These are phyloP conservation scores for Omphalotus guepiniiformis DNA, from an alignment of 768 basidiomycete species.

Conservation along the genomic window DNA sequence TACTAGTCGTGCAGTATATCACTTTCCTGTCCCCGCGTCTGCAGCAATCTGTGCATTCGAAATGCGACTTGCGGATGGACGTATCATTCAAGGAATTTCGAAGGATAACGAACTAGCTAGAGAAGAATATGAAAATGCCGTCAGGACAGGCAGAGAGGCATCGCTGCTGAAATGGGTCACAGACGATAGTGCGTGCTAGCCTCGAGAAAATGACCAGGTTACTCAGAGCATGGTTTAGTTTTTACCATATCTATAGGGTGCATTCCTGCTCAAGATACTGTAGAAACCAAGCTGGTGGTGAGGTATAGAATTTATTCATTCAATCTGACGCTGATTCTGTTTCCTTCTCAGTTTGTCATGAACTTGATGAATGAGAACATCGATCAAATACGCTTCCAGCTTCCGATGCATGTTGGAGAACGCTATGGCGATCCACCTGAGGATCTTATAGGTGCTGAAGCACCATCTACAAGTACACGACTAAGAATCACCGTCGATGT, in stretches of 20 bases:
- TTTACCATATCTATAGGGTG: slow-evolving; percentile 58
- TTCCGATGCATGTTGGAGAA: slow-evolving; percentile 45
- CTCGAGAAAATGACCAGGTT: background rate
- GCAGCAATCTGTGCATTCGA: slow-evolving; percentile 54
- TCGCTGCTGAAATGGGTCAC: slow-evolving; percentile 47
- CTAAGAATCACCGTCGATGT: slow-evolving; percentile 40
- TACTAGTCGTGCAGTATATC: slow-evolving; percentile 46
- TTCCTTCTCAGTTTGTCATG: slow-evolving; percentile 41
- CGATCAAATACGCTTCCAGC: slow-evolving; percentile 49
- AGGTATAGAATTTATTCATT: slow-evolving; percentile 15
- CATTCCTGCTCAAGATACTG: slow-evolving; percentile 37
- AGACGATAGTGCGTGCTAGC: slow-evolving; percentile 41
- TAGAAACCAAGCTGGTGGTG: slow-evolving; percentile 41
- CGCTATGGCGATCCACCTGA: slow-evolving; percentile 49
- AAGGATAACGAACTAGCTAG: slow-evolving; percentile 45
- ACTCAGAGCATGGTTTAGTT: slow-evolving; percentile 30
- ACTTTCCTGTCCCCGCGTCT: slow-evolving; percentile 54
- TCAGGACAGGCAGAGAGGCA: slow-evolving; percentile 33
- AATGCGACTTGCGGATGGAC: slow-evolving; percentile 40
- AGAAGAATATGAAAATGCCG: slow-evolving; percentile 35
- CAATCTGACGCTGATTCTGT: background rate
- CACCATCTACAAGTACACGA: slow-evolving; percentile 27
- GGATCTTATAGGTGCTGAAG: slow-evolving; percentile 27
- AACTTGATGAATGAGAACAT: slow-evolving; percentile 43
- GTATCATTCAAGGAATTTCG: slow-evolving; percentile 37